Conservation (phyloP, 306 rosid species). For the Chamaecrista fasciculata region DNA sequence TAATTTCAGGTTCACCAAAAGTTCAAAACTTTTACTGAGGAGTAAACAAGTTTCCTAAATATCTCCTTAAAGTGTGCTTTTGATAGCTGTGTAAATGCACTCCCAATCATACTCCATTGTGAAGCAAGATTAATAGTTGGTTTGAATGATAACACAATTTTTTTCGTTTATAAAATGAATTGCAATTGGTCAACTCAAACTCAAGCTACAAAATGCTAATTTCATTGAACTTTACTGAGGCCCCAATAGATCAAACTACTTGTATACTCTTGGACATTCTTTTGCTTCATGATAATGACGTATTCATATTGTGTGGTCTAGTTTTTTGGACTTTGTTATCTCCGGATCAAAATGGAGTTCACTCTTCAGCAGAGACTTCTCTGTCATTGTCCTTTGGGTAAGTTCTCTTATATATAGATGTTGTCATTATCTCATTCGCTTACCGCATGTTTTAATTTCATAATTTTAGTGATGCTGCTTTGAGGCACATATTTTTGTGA, state of each 20-base stretch:
- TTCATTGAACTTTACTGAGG: neutral
- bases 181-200: neutral
- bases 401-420: slow-evolving; percentile 12
- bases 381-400: slow-evolving; percentile 76
- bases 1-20: neutral
- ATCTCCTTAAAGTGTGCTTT: neutral
- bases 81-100: neutral
- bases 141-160: neutral
- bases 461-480: slow-evolving; percentile 15
- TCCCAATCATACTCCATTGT: neutral
- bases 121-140: neutral
- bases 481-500: slow-evolving; percentile 11
- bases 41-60: neutral
- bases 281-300: slow-evolving; percentile 22
- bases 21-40: neutral
- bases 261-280: neutral
- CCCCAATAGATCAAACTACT: neutral
- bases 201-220: neutral
- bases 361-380: slow-evolving; percentile 67
- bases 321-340: slow-evolving; percentile 71
- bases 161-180: neutral
- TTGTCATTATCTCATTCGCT: neutral
- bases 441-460: neutral
- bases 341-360: slow-evolving; percentile 62
- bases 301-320: slow-evolving; percentile 34